These are phyloP conservation scores for Fraxinus americana DNA, from an alignment of 257 asterid genomes.

Conservation along the genomic window DNA sequence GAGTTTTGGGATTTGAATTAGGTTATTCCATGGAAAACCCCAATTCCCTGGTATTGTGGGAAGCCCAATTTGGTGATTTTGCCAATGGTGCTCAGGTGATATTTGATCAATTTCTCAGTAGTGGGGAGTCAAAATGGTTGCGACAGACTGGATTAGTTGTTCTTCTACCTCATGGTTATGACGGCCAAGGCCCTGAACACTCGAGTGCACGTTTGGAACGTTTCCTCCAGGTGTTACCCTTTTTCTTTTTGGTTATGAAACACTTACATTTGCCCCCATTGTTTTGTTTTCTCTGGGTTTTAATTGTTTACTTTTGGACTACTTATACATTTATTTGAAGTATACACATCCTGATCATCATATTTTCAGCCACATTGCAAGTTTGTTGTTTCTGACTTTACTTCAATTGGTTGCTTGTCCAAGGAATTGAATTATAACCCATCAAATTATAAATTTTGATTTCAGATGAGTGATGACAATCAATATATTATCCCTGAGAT, in stretches of 20 bases:
- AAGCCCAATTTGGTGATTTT: constrained; percentile 97
- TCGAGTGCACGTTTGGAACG: constrained; percentile 97
- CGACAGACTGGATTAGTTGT: constrained; percentile 90
- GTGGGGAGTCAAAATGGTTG: constrained; percentile 98
- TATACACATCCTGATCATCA: no score
- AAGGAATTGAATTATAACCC: constrained; percentile 14
- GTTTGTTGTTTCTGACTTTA: no score
- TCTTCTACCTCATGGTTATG: constrained; percentile 93
- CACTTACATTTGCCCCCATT: background rate
- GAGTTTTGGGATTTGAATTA: constrained; percentile 88
- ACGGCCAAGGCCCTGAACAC: constrained; percentile 99
- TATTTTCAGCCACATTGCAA: no score
- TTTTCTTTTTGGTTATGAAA: background rate
- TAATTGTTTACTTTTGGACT: no score
- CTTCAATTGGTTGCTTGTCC: no score
- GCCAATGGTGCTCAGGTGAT: constrained; percentile 94
- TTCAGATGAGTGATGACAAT: constrained; percentile 95
- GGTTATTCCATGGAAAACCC: constrained; percentile 99
- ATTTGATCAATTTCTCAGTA: constrained; percentile 90
- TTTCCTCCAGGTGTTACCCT: constrained; percentile 69
- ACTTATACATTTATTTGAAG: no score
- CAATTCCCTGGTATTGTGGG: constrained; percentile 90
- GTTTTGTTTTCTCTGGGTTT: no score
- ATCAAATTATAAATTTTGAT: constrained; percentile 17
- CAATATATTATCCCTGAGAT: constrained; percentile 92